Base-by-base conservation (phyloP, 371 early-diverging fungal genomes). In the Saksenaea oblongispora region DNA sequence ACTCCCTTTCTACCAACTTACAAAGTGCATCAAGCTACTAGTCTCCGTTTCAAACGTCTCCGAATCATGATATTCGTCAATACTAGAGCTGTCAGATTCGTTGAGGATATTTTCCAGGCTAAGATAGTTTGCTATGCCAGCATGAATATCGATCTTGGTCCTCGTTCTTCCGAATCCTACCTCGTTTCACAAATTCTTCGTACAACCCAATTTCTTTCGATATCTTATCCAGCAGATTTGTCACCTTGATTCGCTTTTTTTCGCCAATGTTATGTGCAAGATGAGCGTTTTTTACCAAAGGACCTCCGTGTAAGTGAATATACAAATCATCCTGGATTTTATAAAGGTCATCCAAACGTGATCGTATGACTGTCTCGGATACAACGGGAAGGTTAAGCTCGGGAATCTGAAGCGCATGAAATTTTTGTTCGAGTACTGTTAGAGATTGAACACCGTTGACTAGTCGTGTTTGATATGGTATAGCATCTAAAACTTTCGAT, bases 171-270 rank as follows among this genome's bases (percentile, higher is more conserved):
- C 31, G 4, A 31, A 2, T 31, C 17, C 62, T 79, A 91, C 93
- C 89, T 72, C 84, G 83, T 18, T 86, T 86, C 11, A 87, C 83
- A 81, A 93, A 93, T 66, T 93, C 91, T 67, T 90, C 89, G 53
- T 90, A 91, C 1, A 93, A 66, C 0, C 87, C 84, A 37, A 89
- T 86, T 55, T 91, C 91, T 54, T 83, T 80, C 11, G 74, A 72
- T 18, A 91, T 82, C 47, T 82, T 74, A 58, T 88, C 89, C 59
- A 93, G 57, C 13, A 92, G 70, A 36, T 78, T 73, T 34, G 74
- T 62, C 17, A 87, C 81, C 36, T 75, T 78, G 39, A 62, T 65
- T 66, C 74, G 78, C 67, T 75, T 83, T 71, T 73, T 72, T 70
- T 70, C 76, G 9, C 76, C 75, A 58, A 74, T 77, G 51, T 58